These are phyloP conservation scores for Plasmodium adleri DNA, from an alignment of 169 alveolate species.

Conservation along the genomic window DNA sequence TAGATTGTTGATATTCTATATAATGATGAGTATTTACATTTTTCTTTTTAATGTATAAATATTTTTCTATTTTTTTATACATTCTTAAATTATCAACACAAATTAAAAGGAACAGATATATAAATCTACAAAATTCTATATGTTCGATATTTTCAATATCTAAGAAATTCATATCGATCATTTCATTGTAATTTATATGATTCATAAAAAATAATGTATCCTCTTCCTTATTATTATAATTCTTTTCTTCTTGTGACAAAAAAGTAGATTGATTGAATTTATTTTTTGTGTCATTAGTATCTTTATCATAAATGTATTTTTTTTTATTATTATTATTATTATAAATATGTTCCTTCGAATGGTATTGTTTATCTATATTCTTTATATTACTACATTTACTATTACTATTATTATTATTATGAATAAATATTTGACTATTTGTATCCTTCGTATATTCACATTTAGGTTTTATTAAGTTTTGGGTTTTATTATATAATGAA, in stretches of 20 bases:
- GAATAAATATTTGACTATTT: not conserved
- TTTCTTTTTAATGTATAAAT: constrained; percentile 46
- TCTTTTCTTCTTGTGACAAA: too few species aligned
- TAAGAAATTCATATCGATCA: constrained; percentile 33
- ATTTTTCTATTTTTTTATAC: constrained; percentile 60
- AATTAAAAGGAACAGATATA: constrained; percentile 45
- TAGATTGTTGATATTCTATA: constrained; percentile 27
- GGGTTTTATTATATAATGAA: not conserved
- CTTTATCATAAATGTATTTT: not conserved
- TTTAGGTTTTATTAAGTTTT: not conserved
- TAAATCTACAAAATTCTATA: constrained; percentile 59
- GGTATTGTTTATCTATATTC: too few species aligned
- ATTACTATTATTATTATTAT: not conserved
- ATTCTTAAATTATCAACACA: constrained; percentile 42
- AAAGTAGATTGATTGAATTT: not conserved
- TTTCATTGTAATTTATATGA: constrained; percentile 10
- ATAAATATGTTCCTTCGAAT: too few species aligned
- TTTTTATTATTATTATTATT: not conserved
- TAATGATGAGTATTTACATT: not conserved
- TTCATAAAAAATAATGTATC: too few species aligned
- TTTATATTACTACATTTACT: not conserved
- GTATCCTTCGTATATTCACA: not conserved
- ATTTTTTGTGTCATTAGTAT: too few species aligned
- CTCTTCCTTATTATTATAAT: not conserved
- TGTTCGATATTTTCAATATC: constrained; percentile 28